Percentiles rank a stretch among this genome's conserved stretches.
phyloP scores from a whole-genome alignment of 2,329 filamentous ascomycete genomes.

The Harringtonia aguacate region DNA sequence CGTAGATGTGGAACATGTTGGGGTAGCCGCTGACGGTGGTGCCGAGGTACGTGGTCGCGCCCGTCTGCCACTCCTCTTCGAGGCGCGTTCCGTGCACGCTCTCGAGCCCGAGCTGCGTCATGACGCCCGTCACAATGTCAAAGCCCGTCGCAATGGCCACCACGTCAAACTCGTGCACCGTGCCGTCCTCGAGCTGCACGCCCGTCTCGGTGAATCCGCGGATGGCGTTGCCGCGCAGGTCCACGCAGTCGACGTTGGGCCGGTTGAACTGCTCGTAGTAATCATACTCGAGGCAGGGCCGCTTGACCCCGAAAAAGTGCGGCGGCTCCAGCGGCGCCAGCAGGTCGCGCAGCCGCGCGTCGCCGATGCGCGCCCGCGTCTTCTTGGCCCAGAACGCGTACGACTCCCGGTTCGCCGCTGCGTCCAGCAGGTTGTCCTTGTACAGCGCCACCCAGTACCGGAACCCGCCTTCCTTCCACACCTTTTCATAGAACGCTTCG shows the following conservation, averaged over 20 bases:
- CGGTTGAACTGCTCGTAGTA: slow-evolving; percentile 39
- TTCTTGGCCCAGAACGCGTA: slow-evolving; percentile 47
- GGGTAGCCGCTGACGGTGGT: slow-evolving; percentile 31
- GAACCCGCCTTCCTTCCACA: slow-evolving; percentile 44
- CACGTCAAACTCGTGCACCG: slow-evolving; percentile 30
- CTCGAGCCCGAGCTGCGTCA: slow-evolving; percentile 33
- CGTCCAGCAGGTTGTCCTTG: slow-evolving; percentile 35
- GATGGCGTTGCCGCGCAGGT: slow-evolving; percentile 29
- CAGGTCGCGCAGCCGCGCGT: slow-evolving; percentile 36
- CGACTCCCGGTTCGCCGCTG: slow-evolving; percentile 37
- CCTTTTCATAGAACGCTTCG: slow-evolving; percentile 33
- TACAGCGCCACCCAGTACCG: slow-evolving; percentile 42
- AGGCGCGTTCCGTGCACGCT: slow-evolving; percentile 27
- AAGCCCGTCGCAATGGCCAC: slow-evolving; percentile 35
- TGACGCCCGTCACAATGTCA: slow-evolving; percentile 22
- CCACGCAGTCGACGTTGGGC: slow-evolving; percentile 28
- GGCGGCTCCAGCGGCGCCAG: slow-evolving; percentile 41
- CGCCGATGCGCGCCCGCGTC: slow-evolving; percentile 35
- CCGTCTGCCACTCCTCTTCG: slow-evolving; percentile 29
- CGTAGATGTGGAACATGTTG: slow-evolving; percentile 44
- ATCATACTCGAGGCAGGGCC: slow-evolving; percentile 29
- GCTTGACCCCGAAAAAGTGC: slow-evolving; percentile 44
- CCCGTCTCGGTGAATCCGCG: slow-evolving; percentile 29
- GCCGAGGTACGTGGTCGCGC: slow-evolving; percentile 33
- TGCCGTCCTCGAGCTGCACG: slow-evolving; percentile 27